A percentile compares a stretch with the other conserved stretches of the same genome.
phyloP scores from a whole-genome alignment of 345 rosid genomes.

The Psidium guajava region DNA sequence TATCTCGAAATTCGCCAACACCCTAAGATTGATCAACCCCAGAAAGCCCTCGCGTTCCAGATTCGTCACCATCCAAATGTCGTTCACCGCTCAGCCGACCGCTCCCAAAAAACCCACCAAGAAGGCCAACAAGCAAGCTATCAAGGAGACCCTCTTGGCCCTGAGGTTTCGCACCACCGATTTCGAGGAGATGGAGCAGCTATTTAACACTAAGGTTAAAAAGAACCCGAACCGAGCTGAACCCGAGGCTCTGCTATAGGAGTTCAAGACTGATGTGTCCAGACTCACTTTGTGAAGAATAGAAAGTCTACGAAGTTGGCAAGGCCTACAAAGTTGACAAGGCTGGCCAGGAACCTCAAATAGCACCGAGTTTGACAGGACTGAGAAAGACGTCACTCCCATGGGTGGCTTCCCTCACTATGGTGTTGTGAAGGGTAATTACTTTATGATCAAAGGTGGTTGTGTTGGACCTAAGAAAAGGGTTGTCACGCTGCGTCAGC shows the following conservation, averaged over 20 bases:
- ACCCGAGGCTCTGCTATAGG: constrained; percentile 82
- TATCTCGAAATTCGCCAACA: constrained; percentile 38
- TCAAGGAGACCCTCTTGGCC: constrained; percentile 75
- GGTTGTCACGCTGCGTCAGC: constrained; percentile 63
- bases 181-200: constrained; percentile 96
- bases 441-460: constrained; percentile 72
- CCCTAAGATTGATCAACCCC: constrained; percentile 15
- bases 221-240: constrained; percentile 74
- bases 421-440: constrained; percentile 65
- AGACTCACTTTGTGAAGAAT: constrained; percentile 92
- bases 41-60: constrained; percentile 20
- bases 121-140: constrained; percentile 51
- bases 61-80: constrained; percentile 41
- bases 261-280: constrained; percentile 93
- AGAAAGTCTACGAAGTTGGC: too few species aligned
- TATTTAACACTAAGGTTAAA: constrained; percentile 90
- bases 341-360: constrained; percentile 44
- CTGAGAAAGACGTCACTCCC: constrained; percentile 69
- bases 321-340: constrained; percentile 45
- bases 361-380: constrained; percentile 87
- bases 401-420: constrained; percentile 85
- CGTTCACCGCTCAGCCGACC: constrained; percentile 49
- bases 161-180: constrained; percentile 96
- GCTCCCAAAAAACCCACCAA: constrained; percentile 28
- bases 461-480: too few species aligned